Conservation (phyloP, 2,329 filamentous ascomycete species). For the Macroventuria anomochaeta region DNA sequence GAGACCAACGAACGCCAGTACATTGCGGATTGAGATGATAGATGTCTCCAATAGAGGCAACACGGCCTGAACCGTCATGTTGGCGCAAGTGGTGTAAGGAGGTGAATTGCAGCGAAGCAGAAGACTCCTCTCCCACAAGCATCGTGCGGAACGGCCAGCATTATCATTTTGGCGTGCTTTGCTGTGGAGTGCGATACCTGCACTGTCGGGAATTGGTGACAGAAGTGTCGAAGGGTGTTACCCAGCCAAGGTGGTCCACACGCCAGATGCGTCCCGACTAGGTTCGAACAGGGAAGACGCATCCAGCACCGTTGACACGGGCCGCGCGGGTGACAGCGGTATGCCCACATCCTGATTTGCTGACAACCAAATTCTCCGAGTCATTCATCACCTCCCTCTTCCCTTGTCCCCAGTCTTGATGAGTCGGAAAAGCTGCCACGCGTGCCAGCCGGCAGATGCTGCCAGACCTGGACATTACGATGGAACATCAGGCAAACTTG, state of each 20-base stretch:
- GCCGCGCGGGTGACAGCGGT: constrained; percentile 12
- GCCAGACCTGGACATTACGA: not conserved
- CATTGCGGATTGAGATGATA: constrained; percentile 14
- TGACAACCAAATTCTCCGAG: not conserved
- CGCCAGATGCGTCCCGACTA: not conserved
- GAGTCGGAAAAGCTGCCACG: not conserved
- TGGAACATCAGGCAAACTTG: constrained; percentile 5
- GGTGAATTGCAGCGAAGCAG: constrained; percentile 1
- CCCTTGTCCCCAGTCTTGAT: not conserved
- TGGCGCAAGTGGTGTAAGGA: constrained; percentile 3
- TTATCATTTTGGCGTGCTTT: constrained; percentile 11
- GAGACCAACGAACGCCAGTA: constrained; percentile 12
- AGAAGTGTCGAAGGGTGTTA: constrained; percentile 14
- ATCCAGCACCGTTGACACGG: not conserved
- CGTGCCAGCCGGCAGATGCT: not conserved
- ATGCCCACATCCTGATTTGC: constrained; percentile 10
- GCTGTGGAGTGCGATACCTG: constrained; percentile 20
- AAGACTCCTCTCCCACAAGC: not conserved
- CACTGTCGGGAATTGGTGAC: constrained; percentile 19
- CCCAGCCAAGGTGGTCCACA: not conserved
- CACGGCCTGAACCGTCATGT: constrained; percentile 11
- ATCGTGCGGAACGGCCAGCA: constrained; percentile 5
- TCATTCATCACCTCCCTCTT: not conserved
- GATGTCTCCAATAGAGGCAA: constrained; percentile 10
- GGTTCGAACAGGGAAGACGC: not conserved